Base-by-base conservation (phyloP, 2,329 filamentous ascomycete species). In the Alternaria brassicicola region DNA sequence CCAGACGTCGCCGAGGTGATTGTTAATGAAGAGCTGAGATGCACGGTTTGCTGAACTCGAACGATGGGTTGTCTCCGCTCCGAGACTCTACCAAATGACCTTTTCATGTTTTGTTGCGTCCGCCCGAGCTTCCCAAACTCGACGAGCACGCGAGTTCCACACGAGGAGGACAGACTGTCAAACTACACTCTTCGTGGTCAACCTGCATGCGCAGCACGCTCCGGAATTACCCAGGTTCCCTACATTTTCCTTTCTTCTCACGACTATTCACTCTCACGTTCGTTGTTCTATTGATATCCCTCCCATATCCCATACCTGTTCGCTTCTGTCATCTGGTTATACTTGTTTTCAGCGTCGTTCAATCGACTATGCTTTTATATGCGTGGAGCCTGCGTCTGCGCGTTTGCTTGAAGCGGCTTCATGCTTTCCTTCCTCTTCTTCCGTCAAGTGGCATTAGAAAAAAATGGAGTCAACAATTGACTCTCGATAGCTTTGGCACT, bases 1-100 rank as follows among this genome's bases (percentile, higher is more conserved):
- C 13, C 62, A 67, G 21, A 41, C 62, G 3, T 53, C 62, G 10
- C 48, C 46, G 31, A 70, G 72, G 66, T 76, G 63, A 68, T 67
- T 58, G 72, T 59, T 75, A 73, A 48, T 74, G 63, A 75, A 35
- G 43, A 48, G 55, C 50, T 36, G 36, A 47, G 55, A 57, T 57
- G 41, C 25, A 26, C 31, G 17, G 33, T 45, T 45, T 52, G 39
- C 53, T 52, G 36, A 55, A 51, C 33, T 26, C 9, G 46, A 19
- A 28, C 36, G 33, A 51, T 23, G 31, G 52, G 30, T 38, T 30
- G 38, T 47, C 28, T 46, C 28, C 30, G 43, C 31, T 47, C 35
- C 30, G 43, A 23, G 43, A 47, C 5, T 19, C 21, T 6, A 21
- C 43, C 19, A 21, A 33, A 23, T 19, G 43, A n/a, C 43, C 35